Conservation (phyloP, 2,329 filamentous ascomycete species). For the Pseudocercospora eumusae region DNA sequence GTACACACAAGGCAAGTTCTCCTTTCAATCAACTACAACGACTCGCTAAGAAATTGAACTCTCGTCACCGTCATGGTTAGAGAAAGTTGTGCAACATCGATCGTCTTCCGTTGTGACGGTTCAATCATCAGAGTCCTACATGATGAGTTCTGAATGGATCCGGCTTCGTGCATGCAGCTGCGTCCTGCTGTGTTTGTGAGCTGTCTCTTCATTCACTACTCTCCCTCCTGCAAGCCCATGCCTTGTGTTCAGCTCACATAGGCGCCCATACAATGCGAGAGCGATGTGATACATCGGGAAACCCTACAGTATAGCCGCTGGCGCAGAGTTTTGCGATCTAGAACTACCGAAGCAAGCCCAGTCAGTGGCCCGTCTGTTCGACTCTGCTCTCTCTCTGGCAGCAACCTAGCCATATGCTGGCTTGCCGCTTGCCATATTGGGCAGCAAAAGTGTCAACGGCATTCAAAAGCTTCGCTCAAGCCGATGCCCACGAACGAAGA, state of each 20-base stretch:
- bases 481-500: neutral
- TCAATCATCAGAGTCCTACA: neutral
- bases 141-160: neutral
- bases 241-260: neutral
- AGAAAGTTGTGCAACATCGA: neutral
- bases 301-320: neutral
- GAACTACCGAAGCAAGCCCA: neutral
- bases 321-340: slow-evolving; percentile 1
- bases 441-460: neutral
- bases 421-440: slow-evolving; percentile 1
- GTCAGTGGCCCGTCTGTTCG: neutral
- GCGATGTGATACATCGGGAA: neutral
- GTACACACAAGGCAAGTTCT: too few relatives aligned
- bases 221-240: neutral
- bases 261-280: neutral
- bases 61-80: too few relatives aligned
- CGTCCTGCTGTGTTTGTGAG: neutral
- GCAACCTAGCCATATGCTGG: neutral
- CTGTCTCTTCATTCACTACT: neutral
- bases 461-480: neutral
- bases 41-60: too few relatives aligned
- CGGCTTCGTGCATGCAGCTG: neutral
- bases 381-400: too few relatives aligned
- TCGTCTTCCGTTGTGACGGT: neutral
- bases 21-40: too few relatives aligned